Conservation (phyloP, 2,329 filamentous ascomycete species). For the Epichloe typhina region DNA sequence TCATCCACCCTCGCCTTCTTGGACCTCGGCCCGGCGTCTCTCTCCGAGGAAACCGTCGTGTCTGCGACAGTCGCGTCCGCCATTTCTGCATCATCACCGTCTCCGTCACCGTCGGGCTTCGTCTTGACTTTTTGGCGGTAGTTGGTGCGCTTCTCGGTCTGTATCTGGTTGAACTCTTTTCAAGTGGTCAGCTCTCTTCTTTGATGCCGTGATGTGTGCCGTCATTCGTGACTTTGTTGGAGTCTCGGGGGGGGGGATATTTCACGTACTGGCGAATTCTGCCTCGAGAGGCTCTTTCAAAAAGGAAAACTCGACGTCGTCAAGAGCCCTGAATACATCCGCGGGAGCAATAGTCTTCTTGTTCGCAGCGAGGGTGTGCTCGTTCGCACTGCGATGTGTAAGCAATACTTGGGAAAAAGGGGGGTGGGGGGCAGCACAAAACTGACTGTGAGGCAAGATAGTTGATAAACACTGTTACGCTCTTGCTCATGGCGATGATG, state of each 20-base stretch:
- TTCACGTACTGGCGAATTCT: conserved; percentile 62
- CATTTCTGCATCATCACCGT: conserved; percentile 27
- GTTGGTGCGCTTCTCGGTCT: conserved; percentile 60
- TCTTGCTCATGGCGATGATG: conserved; percentile 65
- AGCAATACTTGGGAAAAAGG: too few species aligned
- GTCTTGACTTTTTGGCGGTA: conserved; percentile 59
- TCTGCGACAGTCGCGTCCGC: conserved; percentile 25
- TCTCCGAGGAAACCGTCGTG: conserved; percentile 14
- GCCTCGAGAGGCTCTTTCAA: conserved; percentile 54
- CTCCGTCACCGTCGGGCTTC: conserved; percentile 30
- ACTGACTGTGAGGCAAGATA: conserved; percentile 59
- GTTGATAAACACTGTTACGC: conserved; percentile 72
- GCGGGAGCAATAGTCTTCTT: conserved; percentile 68
- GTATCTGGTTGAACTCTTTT: conserved; percentile 57
- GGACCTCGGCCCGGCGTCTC: conserved; percentile 22
- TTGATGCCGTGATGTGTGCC: too few species aligned
- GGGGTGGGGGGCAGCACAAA: too few species aligned
- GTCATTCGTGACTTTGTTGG: too few species aligned
- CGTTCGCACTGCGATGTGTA: conserved; percentile 64
- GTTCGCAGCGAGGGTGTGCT: conserved; percentile 49
- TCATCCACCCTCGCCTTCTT: conserved; percentile 31
- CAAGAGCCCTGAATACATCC: conserved; percentile 64
- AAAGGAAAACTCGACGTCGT: conserved; percentile 73
- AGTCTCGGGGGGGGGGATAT: too few species aligned
- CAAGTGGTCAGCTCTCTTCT: too few species aligned